phyloP scores from a whole-genome alignment of 139 green algal species.

The Pseudopediastrum boryanum region DNA sequence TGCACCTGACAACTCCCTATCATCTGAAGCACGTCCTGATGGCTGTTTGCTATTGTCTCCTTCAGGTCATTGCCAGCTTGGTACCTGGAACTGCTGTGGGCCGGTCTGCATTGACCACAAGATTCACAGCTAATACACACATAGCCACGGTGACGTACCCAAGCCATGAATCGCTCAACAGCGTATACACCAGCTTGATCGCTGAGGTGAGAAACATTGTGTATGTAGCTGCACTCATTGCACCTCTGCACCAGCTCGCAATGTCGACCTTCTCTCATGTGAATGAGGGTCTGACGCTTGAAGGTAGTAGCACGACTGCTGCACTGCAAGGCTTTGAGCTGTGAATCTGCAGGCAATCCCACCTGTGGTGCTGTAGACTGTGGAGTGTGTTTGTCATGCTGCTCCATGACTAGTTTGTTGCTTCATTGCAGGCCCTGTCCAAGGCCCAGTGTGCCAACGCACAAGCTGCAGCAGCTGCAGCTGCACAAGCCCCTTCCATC shows the following conservation, averaged over 20 bases:
- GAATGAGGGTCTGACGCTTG: neutral
- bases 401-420: too few species aligned
- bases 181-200: constrained; percentile 61
- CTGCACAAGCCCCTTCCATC: constrained; percentile 35
- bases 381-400: too few species aligned
- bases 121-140: constrained; percentile 68
- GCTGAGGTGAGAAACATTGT: neutral
- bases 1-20: too few species aligned
- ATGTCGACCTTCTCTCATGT: neutral
- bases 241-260: neutral
- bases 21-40: too few species aligned
- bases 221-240: neutral
- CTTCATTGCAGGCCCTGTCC: too few species aligned
- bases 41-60: neutral
- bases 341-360: too few species aligned
- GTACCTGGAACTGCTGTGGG: constrained; percentile 65
- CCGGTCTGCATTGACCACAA: constrained; percentile 60
- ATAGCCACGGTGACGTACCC: constrained; percentile 61
- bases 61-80: constrained; percentile 76
- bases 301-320: neutral
- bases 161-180: constrained; percentile 47
- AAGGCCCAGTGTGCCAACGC: too few species aligned
- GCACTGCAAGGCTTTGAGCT: too few species aligned
- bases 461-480: too few species aligned
- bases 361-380: too few species aligned